Base-by-base conservation (phyloP, 1,284 basidiomycete species). In the Moniliella sp. region DNA sequence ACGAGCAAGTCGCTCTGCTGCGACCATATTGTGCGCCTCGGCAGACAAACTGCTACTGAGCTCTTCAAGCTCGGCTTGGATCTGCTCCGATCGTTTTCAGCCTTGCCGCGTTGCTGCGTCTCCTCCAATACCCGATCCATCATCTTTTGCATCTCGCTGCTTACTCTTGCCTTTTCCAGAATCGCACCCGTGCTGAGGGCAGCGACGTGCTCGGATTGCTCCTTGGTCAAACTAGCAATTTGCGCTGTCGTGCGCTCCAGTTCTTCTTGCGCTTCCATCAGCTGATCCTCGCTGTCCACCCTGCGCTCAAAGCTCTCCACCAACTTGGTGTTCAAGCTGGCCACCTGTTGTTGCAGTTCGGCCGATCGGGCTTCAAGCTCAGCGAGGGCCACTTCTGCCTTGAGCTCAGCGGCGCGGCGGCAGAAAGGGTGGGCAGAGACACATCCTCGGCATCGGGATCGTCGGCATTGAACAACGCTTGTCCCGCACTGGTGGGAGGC, bases 61-160 rank as follows among this genome's bases (percentile, higher is more conserved):
- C 61, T 93, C 82, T 59, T 93, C 86, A 27, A 97, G 50, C 42
- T 65, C 64, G 17, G 48, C 45, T 33, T 48, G 40, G 50, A 63
- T 39, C 33, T 76, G 76, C 39, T 63, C 63, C 14, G 64, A 26
- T 78, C 72, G 11, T 77, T 80, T 39, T 68, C 73, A 1, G 86
- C 88, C 56, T 82, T 76, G 11, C 82, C 84, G 12, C 84, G 70
- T 44, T 76, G 73, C 3, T 80, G 74, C 14, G 86, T 83, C 63
- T 93, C 88, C 50, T 88, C 83, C 9, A 84, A 81, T 13, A 86
- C 76, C 31, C 76, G 76, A 46, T 88, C 80, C 73, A 94, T 94
- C 43, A 97, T 67, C 18, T 82, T 72, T 47, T 76, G 88, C 51
- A 97, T 76, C 64, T 97, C 91, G 5, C 73, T 63, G 12, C 78